A percentile compares a stretch with the other conserved stretches of the same genome.
Evolutionary conservation across 164 flowering plant genomes (phyloP).

Genomic region (Dillenia turbinata): DNA sequence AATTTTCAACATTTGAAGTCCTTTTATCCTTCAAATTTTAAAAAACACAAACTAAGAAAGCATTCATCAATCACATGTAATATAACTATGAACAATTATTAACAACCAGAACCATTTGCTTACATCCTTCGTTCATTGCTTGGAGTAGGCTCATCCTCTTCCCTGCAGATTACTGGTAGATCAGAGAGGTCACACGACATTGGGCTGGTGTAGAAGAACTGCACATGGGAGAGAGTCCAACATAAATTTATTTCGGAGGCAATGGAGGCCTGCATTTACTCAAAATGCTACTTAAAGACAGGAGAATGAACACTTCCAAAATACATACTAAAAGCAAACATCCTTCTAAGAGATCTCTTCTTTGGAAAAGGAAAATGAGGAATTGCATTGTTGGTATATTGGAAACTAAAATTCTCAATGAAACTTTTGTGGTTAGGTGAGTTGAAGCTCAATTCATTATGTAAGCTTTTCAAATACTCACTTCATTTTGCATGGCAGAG

Average conservation of each 20-base stretch:
- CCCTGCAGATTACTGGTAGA: slow-evolving; percentile 43
- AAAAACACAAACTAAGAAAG: too few species aligned
- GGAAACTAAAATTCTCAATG: neutral
- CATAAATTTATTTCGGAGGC: neutral
- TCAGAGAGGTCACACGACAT: slow-evolving; percentile 59
- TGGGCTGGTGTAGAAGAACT: slow-evolving; percentile 70
- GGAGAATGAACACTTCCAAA: too few species aligned
- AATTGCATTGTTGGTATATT: too few species aligned
- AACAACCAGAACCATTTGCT: slow-evolving; percentile 7
- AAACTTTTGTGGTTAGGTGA: too few species aligned
- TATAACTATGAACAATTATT: neutral
- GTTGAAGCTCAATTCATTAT: too few species aligned
- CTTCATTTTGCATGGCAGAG: slow-evolving; percentile 55
- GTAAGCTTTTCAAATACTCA: slow-evolving; percentile 10
- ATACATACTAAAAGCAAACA: too few species aligned
- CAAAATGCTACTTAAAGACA: too few species aligned
- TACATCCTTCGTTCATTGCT: slow-evolving; percentile 35
- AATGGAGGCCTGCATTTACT: neutral
- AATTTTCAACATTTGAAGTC: too few species aligned
- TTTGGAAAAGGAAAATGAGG: too few species aligned
- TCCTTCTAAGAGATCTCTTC: too few species aligned
- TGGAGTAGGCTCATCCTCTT: slow-evolving; percentile 34
- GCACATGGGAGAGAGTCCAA: slow-evolving; percentile 14
- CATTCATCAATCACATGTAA: too few species aligned
- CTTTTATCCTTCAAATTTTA: too few species aligned